Percentiles rank a stretch among this genome's conserved stretches.
phyloP scores from a whole-genome alignment of 495 filamentous ascomycete genomes.

The Stereocaulon alpinum region DNA sequence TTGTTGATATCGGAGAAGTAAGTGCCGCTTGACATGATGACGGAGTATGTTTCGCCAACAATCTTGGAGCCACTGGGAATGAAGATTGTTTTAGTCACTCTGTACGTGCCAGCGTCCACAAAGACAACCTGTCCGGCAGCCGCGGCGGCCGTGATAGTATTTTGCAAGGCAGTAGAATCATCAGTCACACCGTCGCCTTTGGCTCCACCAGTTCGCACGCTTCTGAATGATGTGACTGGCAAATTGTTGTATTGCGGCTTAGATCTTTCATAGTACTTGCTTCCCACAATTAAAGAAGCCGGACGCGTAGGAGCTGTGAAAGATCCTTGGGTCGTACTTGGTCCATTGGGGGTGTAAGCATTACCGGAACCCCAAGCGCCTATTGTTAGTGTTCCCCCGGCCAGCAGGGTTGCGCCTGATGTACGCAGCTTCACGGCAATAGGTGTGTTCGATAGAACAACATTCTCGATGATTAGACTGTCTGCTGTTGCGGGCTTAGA shows the following conservation, averaged over 20 bases:
- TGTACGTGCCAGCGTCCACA: conserved; percentile 41
- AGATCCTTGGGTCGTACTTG: conserved; percentile 27
- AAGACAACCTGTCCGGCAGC: conserved; percentile 36
- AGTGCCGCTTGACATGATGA: conserved; percentile 53
- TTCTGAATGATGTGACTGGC: conserved; percentile 45
- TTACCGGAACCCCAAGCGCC: conserved; percentile 45
- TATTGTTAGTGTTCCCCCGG: conserved; percentile 48
- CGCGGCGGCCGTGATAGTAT: conserved; percentile 33
- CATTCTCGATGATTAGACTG: conserved; percentile 57
- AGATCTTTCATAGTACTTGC: conserved; percentile 50
- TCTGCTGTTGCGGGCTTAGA: conserved; percentile 34
- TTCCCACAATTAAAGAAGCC: conserved; percentile 28
- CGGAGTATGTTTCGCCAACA: conserved; percentile 47
- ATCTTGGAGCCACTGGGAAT: conserved; percentile 36
- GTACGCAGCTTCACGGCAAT: conserved; percentile 48
- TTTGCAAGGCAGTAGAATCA: conserved; percentile 46
- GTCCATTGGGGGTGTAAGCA: conserved; percentile 36
- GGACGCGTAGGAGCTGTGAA: conserved; percentile 30
- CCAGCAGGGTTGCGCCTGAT: conserved; percentile 40
- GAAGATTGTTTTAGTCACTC: conserved; percentile 36
- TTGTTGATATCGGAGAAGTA: conserved; percentile 50
- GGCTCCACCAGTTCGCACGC: conserved; percentile 48
- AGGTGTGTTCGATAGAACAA: conserved; percentile 49
- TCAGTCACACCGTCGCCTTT: conserved; percentile 63
- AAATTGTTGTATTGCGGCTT: conserved; percentile 56